Evolutionary conservation across 768 basidiomycete genomes (phyloP).

Genomic region (Termitomyces sp.): DNA sequence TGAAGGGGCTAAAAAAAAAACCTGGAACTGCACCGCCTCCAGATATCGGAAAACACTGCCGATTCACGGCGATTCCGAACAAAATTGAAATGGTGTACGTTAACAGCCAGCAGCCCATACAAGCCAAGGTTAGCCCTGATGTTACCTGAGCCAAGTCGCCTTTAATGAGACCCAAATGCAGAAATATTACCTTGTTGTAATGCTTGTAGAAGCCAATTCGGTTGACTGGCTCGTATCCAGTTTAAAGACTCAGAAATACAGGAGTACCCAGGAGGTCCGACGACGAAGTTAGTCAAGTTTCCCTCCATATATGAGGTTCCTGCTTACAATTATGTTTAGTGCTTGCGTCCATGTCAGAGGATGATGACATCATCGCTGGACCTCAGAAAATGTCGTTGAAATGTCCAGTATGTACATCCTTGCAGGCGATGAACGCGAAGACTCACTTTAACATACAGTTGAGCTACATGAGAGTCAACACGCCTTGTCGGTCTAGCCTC

Average conservation of each 20-base stretch:
- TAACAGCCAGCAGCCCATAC: conserved; percentile 77
- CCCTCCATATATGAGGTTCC: neutral
- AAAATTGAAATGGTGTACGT: conserved; percentile 87
- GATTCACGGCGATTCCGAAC: conserved; percentile 45
- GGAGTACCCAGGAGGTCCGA: conserved; percentile 58
- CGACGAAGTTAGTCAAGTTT: conserved; percentile 52
- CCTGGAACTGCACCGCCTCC: conserved; percentile 93
- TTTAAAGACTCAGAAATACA: conserved; percentile 65
- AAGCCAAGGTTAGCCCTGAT: conserved; percentile 55
- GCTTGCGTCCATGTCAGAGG: conserved; percentile 54
- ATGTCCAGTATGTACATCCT: conserved; percentile 70
- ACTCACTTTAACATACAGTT: conserved; percentile 43
- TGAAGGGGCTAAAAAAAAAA: conserved; percentile 94
- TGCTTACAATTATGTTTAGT: conserved; percentile 36
- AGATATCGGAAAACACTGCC: conserved; percentile 48
- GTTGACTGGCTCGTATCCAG: conserved; percentile 69
- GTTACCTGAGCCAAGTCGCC: neutral
- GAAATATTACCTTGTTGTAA: conserved; percentile 86
- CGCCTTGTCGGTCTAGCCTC: conserved; percentile 80
- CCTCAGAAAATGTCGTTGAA: conserved; percentile 88
- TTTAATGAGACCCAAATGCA: conserved; percentile 25
- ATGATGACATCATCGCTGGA: conserved; percentile 91
- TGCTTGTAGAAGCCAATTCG: conserved; percentile 76
- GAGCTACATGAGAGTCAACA: conserved; percentile 80
- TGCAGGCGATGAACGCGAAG: neutral